Evolutionary conservation across 2,329 filamentous ascomycete genomes (phyloP).

Genomic region (Calycina herbarum): DNA sequence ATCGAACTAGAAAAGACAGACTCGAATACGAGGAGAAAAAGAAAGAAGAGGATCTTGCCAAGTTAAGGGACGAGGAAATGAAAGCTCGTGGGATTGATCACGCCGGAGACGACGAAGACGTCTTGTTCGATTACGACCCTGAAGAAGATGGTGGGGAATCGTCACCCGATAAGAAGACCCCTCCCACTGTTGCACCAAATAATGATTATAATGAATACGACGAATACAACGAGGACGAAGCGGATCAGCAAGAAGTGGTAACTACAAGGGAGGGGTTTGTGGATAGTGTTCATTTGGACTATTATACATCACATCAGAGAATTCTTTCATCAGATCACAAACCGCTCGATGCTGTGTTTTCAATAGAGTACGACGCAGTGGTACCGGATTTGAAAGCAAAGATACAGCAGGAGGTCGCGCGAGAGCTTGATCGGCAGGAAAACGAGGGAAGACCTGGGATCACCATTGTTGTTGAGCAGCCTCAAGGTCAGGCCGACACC

Average conservation of each 20-base stretch:
- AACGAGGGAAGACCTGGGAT: constrained; percentile 85
- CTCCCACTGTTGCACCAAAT: constrained; percentile 29
- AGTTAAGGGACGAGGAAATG: constrained; percentile 81
- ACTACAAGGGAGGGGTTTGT: constrained; percentile 58
- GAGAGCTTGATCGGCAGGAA: constrained; percentile 85
- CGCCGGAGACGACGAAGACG: constrained; percentile 73
- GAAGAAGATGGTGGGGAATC: constrained; percentile 68
- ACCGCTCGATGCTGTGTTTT: constrained; percentile 81
- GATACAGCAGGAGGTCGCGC: constrained; percentile 82
- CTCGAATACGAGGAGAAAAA: constrained; percentile 63
- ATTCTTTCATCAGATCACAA: constrained; percentile 96
- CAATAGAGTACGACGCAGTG: constrained; percentile 81
- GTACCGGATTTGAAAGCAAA: constrained; percentile 81
- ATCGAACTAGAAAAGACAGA: constrained; percentile 71
- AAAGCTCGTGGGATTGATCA: constrained; percentile 73
- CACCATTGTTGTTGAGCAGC: constrained; percentile 75
- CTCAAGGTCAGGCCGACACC: constrained; percentile 40
- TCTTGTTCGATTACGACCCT: constrained; percentile 89
- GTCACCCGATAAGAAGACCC: constrained; percentile 18
- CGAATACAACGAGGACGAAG: constrained; percentile 45
- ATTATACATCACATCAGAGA: constrained; percentile 86
- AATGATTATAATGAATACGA: constrained; percentile 52
- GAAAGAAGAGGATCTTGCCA: constrained; percentile 64
- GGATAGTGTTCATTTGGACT: constrained; percentile 56
- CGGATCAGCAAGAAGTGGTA: constrained; percentile 48